phyloP scores from a whole-genome alignment of 257 asterid genomes.

The Scutellaria baicalensis region DNA sequence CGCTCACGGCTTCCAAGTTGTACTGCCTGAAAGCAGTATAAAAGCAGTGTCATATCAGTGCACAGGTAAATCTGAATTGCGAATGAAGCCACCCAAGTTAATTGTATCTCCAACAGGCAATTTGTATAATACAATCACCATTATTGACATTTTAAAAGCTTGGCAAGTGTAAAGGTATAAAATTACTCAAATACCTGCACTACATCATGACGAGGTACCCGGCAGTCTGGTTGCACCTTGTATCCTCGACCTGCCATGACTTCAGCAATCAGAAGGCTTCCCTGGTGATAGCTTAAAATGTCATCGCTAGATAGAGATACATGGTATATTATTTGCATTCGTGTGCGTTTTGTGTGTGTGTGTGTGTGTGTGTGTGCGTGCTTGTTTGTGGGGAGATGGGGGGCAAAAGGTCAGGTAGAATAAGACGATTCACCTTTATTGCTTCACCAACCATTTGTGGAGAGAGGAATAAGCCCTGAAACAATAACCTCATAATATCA shows the following conservation, averaged over 20 bases:
- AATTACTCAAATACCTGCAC: slow-evolving; percentile 59
- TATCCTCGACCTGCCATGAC: slow-evolving; percentile 87
- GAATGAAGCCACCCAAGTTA: background rate
- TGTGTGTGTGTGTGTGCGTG: too few species aligned
- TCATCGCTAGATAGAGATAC: slow-evolving; percentile 7
- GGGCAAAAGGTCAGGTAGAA: background rate
- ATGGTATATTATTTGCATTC: background rate
- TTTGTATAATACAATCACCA: background rate
- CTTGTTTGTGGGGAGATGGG: background rate
- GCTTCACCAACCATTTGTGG: slow-evolving; percentile 99
- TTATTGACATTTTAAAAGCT: slow-evolving; percentile 3
- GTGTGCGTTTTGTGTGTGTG: background rate
- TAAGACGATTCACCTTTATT: slow-evolving; percentile 49
- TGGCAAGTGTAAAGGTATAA: background rate
- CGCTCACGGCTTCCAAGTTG: slow-evolving; percentile 86
- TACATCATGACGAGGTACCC: slow-evolving; percentile 77
- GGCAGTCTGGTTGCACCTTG: slow-evolving; percentile 75
- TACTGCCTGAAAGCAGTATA: slow-evolving; percentile 59
- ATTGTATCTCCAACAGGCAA: background rate
- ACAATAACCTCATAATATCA: slow-evolving; percentile 65
- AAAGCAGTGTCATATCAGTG: slow-evolving; percentile 6
- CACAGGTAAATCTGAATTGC: background rate
- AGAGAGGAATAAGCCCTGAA: slow-evolving; percentile 90
- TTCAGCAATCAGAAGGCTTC: slow-evolving; percentile 87
- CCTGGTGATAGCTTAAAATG: slow-evolving; percentile 42